These are phyloP conservation scores for Arthrobotrys musiformis DNA, from an alignment of 2,329 filamentous ascomycete species.

Conservation along the genomic window DNA sequence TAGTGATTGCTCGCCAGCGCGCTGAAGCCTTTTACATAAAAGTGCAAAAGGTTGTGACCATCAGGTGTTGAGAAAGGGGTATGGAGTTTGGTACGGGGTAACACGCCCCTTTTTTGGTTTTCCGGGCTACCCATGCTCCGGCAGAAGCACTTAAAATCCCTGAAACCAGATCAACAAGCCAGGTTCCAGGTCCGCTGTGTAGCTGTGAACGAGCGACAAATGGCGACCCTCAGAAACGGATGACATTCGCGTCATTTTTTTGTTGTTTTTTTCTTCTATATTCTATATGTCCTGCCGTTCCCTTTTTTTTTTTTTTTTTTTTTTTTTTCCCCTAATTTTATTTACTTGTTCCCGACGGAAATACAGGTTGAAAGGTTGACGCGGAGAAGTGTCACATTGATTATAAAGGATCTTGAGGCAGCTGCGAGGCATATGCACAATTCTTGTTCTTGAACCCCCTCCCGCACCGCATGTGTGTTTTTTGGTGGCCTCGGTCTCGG, in stretches of 20 bases:
- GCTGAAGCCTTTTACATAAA: slow-evolving; percentile 16
- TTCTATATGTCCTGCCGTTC: too few relatives aligned
- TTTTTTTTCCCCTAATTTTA: neutral
- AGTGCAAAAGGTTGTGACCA: neutral
- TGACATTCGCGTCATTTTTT: neutral
- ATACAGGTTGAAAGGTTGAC: too few relatives aligned
- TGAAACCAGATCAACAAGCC: slow-evolving; percentile 25
- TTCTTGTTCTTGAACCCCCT: too few relatives aligned
- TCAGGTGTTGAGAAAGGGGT: slow-evolving; percentile 36
- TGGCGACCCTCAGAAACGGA: neutral
- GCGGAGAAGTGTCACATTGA: too few relatives aligned
- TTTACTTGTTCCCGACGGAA: too few relatives aligned
- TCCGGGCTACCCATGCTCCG: slow-evolving; percentile 32
- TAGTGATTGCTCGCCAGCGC: slow-evolving; percentile 8
- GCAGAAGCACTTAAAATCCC: slow-evolving; percentile 30
- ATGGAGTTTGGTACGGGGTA: slow-evolving; percentile 4
- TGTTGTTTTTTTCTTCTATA: neutral
- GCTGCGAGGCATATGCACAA: too few relatives aligned
- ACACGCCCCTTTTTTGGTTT: slow-evolving; percentile 40
- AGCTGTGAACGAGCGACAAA: neutral
- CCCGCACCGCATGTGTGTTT: too few relatives aligned
- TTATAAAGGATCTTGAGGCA: too few relatives aligned
- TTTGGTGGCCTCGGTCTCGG: too few relatives aligned
- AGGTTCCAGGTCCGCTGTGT: neutral
- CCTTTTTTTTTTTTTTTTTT: neutral